phyloP scores from a whole-genome alignment of 805 yeast genomes.

The Metschnikowia gruessii region DNA sequence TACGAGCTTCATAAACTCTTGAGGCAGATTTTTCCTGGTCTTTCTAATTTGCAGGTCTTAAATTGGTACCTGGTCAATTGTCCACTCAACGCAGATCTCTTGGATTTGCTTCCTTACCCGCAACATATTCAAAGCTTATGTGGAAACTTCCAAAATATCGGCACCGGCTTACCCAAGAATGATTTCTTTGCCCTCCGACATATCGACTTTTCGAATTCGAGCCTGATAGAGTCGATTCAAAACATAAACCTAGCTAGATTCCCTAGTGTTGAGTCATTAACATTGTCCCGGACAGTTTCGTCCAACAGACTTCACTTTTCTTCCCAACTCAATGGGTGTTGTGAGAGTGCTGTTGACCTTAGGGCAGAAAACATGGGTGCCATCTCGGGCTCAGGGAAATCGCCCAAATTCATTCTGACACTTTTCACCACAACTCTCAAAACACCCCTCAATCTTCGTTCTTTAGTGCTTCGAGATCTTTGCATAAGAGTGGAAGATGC shows the following conservation, averaged over 20 bases:
- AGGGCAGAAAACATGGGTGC: slow-evolving; percentile 5
- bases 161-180: neutral
- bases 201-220: slow-evolving; percentile 15
- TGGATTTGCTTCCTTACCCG: slow-evolving; percentile 11
- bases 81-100: slow-evolving; percentile 11
- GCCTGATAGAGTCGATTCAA: slow-evolving; percentile 1
- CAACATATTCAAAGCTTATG: slow-evolving; percentile 6
- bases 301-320: slow-evolving; percentile 3
- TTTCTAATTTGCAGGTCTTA: slow-evolving; percentile 10
- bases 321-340: slow-evolving; percentile 10
- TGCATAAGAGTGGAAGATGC: slow-evolving; percentile 15
- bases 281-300: slow-evolving; percentile 6
- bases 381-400: neutral
- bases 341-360: slow-evolving; percentile 6
- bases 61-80: slow-evolving; percentile 13
- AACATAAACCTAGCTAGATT: slow-evolving; percentile 5
- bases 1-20: slow-evolving; percentile 12
- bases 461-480: slow-evolving; percentile 11
- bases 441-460: slow-evolving; percentile 5
- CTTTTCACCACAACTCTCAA: neutral
- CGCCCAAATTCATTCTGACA: slow-evolving; percentile 1
- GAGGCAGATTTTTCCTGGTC: slow-evolving; percentile 8
- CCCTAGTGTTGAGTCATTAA: slow-evolving; percentile 9
- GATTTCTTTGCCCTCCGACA: slow-evolving; percentile 5
- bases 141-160: slow-evolving; percentile 13